Conservation (phyloP, 2,329 filamentous ascomycete species). For the Orbilia ellipsospora region DNA sequence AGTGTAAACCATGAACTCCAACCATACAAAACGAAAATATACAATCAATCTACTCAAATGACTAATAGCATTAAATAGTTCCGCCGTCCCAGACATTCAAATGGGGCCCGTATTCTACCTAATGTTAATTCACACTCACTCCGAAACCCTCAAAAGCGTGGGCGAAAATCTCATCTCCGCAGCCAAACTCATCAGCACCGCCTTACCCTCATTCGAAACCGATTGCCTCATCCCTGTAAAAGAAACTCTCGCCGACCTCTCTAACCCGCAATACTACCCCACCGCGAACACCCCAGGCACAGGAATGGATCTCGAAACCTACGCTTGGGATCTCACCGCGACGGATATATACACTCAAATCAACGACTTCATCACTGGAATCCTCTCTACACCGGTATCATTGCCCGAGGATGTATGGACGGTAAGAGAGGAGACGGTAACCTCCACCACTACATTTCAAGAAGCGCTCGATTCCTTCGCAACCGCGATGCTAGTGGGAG, state of each 20-base stretch:
- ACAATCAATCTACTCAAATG: background rate
- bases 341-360: slow-evolving; percentile 16
- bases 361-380: background rate
- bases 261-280: slow-evolving; percentile 13
- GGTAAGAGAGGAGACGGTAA: background rate
- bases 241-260: background rate
- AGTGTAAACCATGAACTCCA: no score
- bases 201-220: slow-evolving; percentile 21
- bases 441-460: background rate
- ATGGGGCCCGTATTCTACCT: slow-evolving; percentile 9
- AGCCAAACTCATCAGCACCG: slow-evolving; percentile 3
- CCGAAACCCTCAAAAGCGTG: background rate
- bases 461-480: background rate
- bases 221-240: slow-evolving; percentile 26
- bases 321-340: slow-evolving; percentile 11
- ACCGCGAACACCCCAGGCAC: slow-evolving; percentile 2
- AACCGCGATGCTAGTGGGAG: slow-evolving; percentile 10
- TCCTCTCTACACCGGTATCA: background rate
- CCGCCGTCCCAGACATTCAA: slow-evolving; percentile 26
- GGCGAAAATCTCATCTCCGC: slow-evolving; percentile 6
- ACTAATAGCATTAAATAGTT: slow-evolving; percentile 3
- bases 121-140: background rate
- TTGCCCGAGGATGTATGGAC: slow-evolving; percentile 30
- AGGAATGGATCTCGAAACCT: slow-evolving; percentile 7
- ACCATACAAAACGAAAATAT: no score